Evolutionary conservation across 108 stramenopile genomes (phyloP), one percentile per base, ranked within the genome.

Genomic region (Pseudonitzschia delicatissima): DNA sequence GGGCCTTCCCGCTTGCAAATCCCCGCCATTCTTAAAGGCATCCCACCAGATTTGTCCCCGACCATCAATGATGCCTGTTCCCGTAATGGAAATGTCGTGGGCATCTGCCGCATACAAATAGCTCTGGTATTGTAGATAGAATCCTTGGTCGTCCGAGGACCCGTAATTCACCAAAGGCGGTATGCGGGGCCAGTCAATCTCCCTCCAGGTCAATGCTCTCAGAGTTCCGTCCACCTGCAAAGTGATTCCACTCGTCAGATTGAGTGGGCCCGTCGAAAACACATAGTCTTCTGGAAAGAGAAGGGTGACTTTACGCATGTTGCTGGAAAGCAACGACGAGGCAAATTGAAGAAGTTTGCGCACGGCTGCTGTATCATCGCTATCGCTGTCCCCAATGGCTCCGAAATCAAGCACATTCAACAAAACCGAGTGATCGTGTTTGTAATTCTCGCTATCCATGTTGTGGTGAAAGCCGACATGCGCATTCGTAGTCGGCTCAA

Each of bases 351-450:
- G 45, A 13, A 63, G 69, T 31, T 27, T 15, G 52, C 62, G 68
- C 20, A 79, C 55, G 8, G 69, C 65, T 31, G 7, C 29, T 15
- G 78, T 79, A 61, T 79, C 74, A 45, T 79, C 78, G 20, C 20
- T 23, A 5, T 31, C 39, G 1, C 74, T 70, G 57, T 79, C 65
- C 3, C 78, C 78, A 0, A 75, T 59, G 23, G 74, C 78, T 13
- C 78, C 78, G 62, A 70, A 78, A 25, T 61, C 48, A 5, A 39
- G 23, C 49, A 76, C 63, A 34, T 49, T 55, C 27, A 55, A 11
- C 7, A 55, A 3, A 33, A 55, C 53, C 2, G 53, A n/a, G n/a
- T n/a, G n/a, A n/a, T n/a, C n/a, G n/a, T n/a, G n/a, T n/a, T n/a
- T n/a, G n/a, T n/a, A n/a, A n/a, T n/a, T n/a, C n/a, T n/a, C n/a